Evolutionary conservation across 345 rosid species (phyloP), one percentile per base, ranked within the genome.

Genomic region (Corchorus capsularis): DNA sequence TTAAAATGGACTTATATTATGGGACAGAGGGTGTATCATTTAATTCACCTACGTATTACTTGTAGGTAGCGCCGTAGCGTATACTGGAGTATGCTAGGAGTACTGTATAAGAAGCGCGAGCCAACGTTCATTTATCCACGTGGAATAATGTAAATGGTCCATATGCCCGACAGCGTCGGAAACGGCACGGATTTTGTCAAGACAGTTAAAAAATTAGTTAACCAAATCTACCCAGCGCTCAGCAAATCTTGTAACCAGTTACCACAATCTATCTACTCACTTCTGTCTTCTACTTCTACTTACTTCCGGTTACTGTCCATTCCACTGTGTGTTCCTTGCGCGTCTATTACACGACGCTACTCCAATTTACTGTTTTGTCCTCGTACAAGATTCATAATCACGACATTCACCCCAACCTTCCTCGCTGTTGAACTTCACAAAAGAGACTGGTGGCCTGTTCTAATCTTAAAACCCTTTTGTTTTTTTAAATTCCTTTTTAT

Each of bases 401-500:
- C 73, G 6, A 20, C 12, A 53, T 34, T 37, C 49, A 39, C 63
- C 56, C 1, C 35, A 37, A 55, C 74, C 74, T 39, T 41, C 74
- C 50, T 41, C 57, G 16, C 63, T 5, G 35, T 4, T 45, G 54
- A 45, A 11, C 14, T 37, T 16, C 20, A 54, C 57, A 71, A 10
- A 64, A 3, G 22, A 59, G 22, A 70, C 68, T 56, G 59, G 66
- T 76, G 11, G 32, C 63, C 9, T 19, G 52, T 41, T 45, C 34
- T 43, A 74, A 74, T 63, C 77, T 37, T 63, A 47, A 72, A 46
- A 37, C 46, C 16, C 39, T 45, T 13, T 50, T 15, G 22, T 43
- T 37, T 13, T 4, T 47, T 68, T 4, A 22, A 4, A 8, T 49
- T 15, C 32, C 57, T 2, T 46, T 55, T 41, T 15, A 4, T 52